Conservation (phyloP, 129 eudicot genomes). For the Ambrosia artemisiifolia region DNA sequence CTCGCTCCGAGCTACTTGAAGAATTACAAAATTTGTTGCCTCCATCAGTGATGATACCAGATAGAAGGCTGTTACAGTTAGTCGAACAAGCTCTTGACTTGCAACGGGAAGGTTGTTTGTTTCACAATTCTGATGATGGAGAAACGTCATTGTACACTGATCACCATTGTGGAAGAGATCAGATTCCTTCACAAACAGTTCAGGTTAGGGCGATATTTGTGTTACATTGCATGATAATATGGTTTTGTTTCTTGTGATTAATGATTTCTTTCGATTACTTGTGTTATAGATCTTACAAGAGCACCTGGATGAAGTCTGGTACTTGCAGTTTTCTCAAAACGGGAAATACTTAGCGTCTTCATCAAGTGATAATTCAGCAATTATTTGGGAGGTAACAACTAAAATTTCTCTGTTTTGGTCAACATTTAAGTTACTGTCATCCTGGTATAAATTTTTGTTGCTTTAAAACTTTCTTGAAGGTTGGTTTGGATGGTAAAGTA, state of each 20-base stretch:
- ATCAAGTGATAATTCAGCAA: conserved; percentile 70
- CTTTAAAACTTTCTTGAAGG: conserved; percentile 38
- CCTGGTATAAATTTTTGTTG: not conserved
- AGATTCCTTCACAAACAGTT: conserved; percentile 70
- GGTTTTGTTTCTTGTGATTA: not conserved
- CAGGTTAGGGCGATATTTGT: conserved; percentile 45
- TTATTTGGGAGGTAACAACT: conserved; percentile 86
- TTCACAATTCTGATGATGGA: conserved; percentile 66
- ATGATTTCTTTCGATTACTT: conserved; percentile 5
- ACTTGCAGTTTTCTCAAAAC: conserved; percentile 77
- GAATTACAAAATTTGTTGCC: conserved; percentile 69
- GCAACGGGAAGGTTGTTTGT: conserved; percentile 72
- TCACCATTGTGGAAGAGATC: conserved; percentile 80
- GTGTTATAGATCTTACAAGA: conserved; percentile 58
- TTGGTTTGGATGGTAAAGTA: conserved; percentile 53
- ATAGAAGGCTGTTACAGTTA: conserved; percentile 59
- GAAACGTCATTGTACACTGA: conserved; percentile 71
- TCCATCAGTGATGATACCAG: conserved; percentile 81
- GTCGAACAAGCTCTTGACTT: conserved; percentile 84
- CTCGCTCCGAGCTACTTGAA: conserved; percentile 56
- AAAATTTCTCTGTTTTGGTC: not conserved
- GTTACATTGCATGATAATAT: not conserved
- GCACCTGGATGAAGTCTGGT: conserved; percentile 89
- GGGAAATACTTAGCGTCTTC: conserved; percentile 91
- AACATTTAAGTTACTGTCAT: not conserved